Conservation (phyloP, 768 basidiomycete genomes). For the Mycena vulgaris region DNA sequence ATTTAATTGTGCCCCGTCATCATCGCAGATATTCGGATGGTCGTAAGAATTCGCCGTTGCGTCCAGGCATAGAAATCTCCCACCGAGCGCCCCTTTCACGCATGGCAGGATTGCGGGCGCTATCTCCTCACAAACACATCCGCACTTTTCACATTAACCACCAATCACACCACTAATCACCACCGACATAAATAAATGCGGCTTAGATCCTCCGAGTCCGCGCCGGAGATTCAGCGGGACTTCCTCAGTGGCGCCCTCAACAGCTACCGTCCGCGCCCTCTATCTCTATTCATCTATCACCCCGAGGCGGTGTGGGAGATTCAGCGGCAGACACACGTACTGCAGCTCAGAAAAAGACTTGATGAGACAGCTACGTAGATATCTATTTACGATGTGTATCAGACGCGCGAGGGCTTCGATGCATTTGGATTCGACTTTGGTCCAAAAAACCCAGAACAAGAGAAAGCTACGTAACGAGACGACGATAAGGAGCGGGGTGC, state of each 20-base stretch:
- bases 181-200: neutral
- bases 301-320: slow-evolving; percentile 22
- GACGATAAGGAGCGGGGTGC: neutral
- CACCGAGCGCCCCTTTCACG: neutral
- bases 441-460: slow-evolving; percentile 6
- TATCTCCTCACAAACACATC: neutral
- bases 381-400: neutral
- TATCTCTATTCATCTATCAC: too few relatives aligned
- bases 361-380: too few relatives aligned
- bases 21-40: neutral
- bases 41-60: too few relatives aligned
- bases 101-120: neutral
- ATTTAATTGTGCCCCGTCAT: neutral
- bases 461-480: neutral
- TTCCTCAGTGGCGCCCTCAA: neutral
- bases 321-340: neutral
- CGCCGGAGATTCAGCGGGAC: slow-evolving; percentile 20
- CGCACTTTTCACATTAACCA: neutral
- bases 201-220: slow-evolving; percentile 12
- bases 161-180: neutral
- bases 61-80: too few relatives aligned
- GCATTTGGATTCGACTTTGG: neutral
- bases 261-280: neutral
- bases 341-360: neutral
- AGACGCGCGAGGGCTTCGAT: neutral